Percentiles rank a stretch among this genome's conserved stretches.
Conservation (phyloP, 1,284 basidiomycete species). For the Tremellales sp. region DNA sequence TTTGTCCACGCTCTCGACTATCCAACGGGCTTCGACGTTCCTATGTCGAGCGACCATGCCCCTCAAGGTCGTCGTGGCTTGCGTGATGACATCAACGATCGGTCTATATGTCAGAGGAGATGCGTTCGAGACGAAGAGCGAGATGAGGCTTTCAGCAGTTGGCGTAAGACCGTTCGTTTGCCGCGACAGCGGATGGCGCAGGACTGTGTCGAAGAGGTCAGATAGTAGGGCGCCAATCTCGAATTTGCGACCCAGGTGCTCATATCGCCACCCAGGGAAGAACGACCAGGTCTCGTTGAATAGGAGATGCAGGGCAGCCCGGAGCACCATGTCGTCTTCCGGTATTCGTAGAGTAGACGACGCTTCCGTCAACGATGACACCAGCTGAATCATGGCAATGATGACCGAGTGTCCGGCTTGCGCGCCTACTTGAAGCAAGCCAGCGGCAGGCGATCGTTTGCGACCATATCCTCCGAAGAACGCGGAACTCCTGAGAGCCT, state of each 20-base stretch:
- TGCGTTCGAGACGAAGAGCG: conserved; percentile 31
- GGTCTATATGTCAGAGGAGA: conserved; percentile 40
- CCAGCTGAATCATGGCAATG: conserved; percentile 29
- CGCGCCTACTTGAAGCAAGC: conserved; percentile 30
- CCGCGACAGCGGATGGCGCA: conserved; percentile 27
- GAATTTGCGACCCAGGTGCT: conserved; percentile 30
- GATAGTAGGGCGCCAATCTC: conserved; percentile 25
- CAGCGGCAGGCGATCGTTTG: conserved; percentile 20
- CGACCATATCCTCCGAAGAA: conserved; percentile 36
- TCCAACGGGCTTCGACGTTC: conserved; percentile 23
- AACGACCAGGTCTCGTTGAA: conserved; percentile 34
- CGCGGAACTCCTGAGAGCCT: conserved; percentile 27
- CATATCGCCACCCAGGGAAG: conserved; percentile 38
- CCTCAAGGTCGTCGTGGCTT: conserved; percentile 21
- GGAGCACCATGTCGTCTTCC: conserved; percentile 19
- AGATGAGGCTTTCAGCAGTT: conserved; percentile 28
- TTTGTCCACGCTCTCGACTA: conserved; percentile 27
- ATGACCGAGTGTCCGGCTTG: conserved; percentile 33
- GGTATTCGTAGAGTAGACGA: conserved; percentile 10
- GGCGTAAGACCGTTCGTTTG: conserved; percentile 16
- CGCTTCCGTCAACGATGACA: conserved; percentile 23
- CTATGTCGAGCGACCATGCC: conserved; percentile 22
- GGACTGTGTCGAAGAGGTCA: conserved; percentile 27
- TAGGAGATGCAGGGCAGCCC: conserved; percentile 33
- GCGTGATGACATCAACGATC: conserved; percentile 34